Conservation (phyloP, 768 basidiomycete species). For the Gymnopilus junonius region DNA sequence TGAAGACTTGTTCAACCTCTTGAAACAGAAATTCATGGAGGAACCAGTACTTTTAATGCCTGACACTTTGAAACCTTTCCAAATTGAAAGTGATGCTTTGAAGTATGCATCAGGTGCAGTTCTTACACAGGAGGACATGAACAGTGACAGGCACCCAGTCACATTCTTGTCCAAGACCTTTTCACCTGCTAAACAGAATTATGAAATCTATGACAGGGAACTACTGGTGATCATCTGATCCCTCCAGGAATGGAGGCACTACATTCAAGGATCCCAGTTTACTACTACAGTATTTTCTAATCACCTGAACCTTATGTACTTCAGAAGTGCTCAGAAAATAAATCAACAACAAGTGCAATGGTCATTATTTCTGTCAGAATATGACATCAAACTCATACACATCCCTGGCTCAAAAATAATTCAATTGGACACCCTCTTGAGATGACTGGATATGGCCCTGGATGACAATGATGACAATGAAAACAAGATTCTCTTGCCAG, state of each 20-base stretch:
- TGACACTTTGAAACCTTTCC: too few relatives aligned
- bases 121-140: too few relatives aligned
- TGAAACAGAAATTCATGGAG: too few relatives aligned
- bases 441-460: slow-evolving; percentile 24
- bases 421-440: slow-evolving; percentile 28
- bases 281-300: slow-evolving; percentile 35
- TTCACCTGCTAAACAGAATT: slow-evolving; percentile 40
- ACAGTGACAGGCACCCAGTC: not conserved
- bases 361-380: slow-evolving; percentile 37
- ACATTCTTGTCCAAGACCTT: not conserved
- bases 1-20: too few relatives aligned
- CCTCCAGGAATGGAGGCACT: slow-evolving; percentile 31
- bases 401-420: slow-evolving; percentile 26
- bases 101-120: too few relatives aligned
- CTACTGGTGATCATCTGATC: slow-evolving; percentile 47
- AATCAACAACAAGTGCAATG: slow-evolving; percentile 48
- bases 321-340: slow-evolving; percentile 37
- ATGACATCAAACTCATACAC: slow-evolving; percentile 36
- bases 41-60: too few relatives aligned
- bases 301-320: slow-evolving; percentile 48
- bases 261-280: slow-evolving; percentile 22
- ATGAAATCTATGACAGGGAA: slow-evolving; percentile 51
- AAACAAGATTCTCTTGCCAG: slow-evolving; percentile 16
- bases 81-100: too few relatives aligned
- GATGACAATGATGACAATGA: slow-evolving; percentile 23